phyloP scores from a whole-genome alignment of 768 basidiomycete genomes.

The Exidia glandulosa region DNA sequence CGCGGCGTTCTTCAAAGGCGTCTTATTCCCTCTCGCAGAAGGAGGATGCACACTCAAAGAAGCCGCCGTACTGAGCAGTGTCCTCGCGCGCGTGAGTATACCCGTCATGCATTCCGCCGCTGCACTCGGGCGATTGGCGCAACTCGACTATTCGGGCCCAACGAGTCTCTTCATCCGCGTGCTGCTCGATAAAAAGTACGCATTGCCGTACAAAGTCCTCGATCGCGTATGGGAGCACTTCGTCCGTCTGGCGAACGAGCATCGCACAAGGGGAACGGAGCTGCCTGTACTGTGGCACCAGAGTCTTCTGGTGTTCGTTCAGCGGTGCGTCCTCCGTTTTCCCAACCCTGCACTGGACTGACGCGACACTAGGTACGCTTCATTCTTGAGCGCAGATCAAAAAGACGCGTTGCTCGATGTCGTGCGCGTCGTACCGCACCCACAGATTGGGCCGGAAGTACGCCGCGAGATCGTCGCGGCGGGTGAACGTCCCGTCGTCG shows the following conservation, averaged over 20 bases:
- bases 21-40: slow-evolving; percentile 78
- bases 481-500: slow-evolving; percentile 22
- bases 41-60: slow-evolving; percentile 85
- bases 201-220: slow-evolving; percentile 94
- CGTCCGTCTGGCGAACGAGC: slow-evolving; percentile 86
- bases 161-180: slow-evolving; percentile 97
- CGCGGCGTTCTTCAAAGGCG: slow-evolving; percentile 95
- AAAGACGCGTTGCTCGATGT: slow-evolving; percentile 96
- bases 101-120: slow-evolving; percentile 94
- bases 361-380: slow-evolving; percentile 61
- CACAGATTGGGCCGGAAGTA: slow-evolving; percentile 82
- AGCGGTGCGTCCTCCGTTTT: slow-evolving; percentile 52
- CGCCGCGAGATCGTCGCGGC: slow-evolving; percentile 49
- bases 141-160: slow-evolving; percentile 95
- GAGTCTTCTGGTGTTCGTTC: slow-evolving; percentile 85
- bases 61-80: slow-evolving; percentile 86
- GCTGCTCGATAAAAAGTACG: slow-evolving; percentile 94
- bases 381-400: slow-evolving; percentile 91
- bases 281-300: slow-evolving; percentile 99
- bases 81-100: slow-evolving; percentile 81
- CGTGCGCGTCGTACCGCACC: slow-evolving; percentile 72
- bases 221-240: slow-evolving; percentile 98
- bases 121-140: slow-evolving; percentile 82
- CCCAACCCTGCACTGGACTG: neutral
- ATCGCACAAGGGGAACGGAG: slow-evolving; percentile 55